Evolutionary conservation across 495 filamentous ascomycete genomes (phyloP).

Genomic region (Penicillium odoratum): DNA sequence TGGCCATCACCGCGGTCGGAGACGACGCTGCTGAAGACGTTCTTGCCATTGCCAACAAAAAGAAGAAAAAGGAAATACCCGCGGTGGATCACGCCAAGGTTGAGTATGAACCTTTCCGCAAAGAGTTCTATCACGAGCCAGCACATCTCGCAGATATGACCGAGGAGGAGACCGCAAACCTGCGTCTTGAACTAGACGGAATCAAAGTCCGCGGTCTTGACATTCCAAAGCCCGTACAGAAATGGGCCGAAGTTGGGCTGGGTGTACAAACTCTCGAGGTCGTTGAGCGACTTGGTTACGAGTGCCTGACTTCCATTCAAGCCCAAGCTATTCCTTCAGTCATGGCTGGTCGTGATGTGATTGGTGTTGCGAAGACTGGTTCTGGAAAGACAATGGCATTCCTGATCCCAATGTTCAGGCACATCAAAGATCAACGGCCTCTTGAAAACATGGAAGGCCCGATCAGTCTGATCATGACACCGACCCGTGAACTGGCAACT

Average conservation of each 20-base stretch:
- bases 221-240: constrained; percentile 88
- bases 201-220: constrained; percentile 89
- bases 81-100: constrained; percentile 80
- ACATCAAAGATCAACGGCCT: constrained; percentile 91
- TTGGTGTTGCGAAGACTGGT: constrained; percentile 96
- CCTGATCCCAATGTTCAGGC: constrained; percentile 91
- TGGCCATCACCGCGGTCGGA: constrained; percentile 66
- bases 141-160: constrained; percentile 80
- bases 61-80: constrained; percentile 96
- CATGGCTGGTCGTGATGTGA: constrained; percentile 95
- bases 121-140: constrained; percentile 92
- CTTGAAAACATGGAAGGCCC: constrained; percentile 86
- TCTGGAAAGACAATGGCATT: constrained; percentile 99
- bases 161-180: constrained; percentile 75
- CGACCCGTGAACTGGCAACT: constrained; percentile 89
- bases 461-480: constrained; percentile 85
- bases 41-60: constrained; percentile 82
- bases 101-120: constrained; percentile 82
- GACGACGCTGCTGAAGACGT: constrained; percentile 79
- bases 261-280: constrained; percentile 87
- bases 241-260: constrained; percentile 94
- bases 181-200: constrained; percentile 86
- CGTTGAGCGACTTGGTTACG: constrained; percentile 78
- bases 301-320: constrained; percentile 90
- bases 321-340: constrained; percentile 91